These are phyloP conservation scores for Saccharomycopsis synnaedendra DNA, from an alignment of 805 yeast genomes.

Conservation along the genomic window DNA sequence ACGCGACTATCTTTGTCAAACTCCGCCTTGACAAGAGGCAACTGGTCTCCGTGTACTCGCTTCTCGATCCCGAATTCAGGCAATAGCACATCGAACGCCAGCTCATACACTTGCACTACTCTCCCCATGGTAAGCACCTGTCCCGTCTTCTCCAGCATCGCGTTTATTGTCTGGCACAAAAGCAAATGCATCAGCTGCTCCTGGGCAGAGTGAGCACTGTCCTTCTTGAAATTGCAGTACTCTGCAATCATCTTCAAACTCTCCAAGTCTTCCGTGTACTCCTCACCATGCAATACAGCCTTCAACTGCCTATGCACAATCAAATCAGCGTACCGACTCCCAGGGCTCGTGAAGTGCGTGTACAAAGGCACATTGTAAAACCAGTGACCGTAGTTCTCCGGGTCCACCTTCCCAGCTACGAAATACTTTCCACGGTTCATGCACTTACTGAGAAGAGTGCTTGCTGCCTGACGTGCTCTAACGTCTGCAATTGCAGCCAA, in stretches of 20 bases:
- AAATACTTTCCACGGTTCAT: slow-evolving; percentile 80
- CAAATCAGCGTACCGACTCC: slow-evolving; percentile 84
- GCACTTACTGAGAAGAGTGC: slow-evolving; percentile 69
- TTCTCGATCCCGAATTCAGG: slow-evolving; percentile 94
- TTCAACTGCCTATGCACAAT: slow-evolving; percentile 90
- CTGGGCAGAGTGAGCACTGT: slow-evolving; percentile 87
- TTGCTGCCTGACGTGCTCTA: slow-evolving; percentile 58
- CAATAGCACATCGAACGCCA: slow-evolving; percentile 85
- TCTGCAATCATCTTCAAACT: slow-evolving; percentile 75
- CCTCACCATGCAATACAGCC: slow-evolving; percentile 34
- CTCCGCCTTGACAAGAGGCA: slow-evolving; percentile 87
- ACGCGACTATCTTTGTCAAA: slow-evolving; percentile 58
- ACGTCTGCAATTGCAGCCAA: slow-evolving; percentile 53
- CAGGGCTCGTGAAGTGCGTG: slow-evolving; percentile 89
- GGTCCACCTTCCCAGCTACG: slow-evolving; percentile 78
- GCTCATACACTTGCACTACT: slow-evolving; percentile 87
- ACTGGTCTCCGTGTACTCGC: slow-evolving; percentile 94
- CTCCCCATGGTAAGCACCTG: slow-evolving; percentile 78
- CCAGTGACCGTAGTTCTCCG: slow-evolving; percentile 69
- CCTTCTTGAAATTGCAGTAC: slow-evolving; percentile 91
- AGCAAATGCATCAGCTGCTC: slow-evolving; percentile 87
- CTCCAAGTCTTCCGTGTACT: slow-evolving; percentile 44
- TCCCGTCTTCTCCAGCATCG: slow-evolving; percentile 60
- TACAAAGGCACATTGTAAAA: slow-evolving; percentile 74
- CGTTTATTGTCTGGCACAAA: slow-evolving; percentile 73